phyloP scores from a whole-genome alignment of 768 basidiomycete genomes.

The Leccinum aurantiacum region DNA sequence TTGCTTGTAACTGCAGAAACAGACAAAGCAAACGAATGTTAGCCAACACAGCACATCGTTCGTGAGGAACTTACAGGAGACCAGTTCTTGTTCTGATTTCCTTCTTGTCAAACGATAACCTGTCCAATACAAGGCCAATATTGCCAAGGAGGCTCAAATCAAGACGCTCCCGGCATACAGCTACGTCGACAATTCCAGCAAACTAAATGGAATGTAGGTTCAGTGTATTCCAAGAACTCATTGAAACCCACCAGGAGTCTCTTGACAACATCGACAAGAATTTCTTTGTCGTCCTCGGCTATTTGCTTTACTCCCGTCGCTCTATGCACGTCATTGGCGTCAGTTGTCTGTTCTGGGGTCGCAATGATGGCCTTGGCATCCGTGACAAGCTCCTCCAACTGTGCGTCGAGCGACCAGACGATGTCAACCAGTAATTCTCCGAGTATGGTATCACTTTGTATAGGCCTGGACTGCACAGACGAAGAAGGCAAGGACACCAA shows the following conservation, averaged over 20 bases:
- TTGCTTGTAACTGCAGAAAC: slow-evolving; percentile 79
- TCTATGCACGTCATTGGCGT: slow-evolving; percentile 25
- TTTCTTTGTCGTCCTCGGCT: slow-evolving; percentile 64
- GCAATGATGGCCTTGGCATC: slow-evolving; percentile 51
- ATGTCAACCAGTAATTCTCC: slow-evolving; percentile 76
- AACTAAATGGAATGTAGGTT: slow-evolving; percentile 41
- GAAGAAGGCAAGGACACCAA: slow-evolving; percentile 66
- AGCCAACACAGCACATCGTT: neutral
- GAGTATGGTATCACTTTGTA: slow-evolving; percentile 46
- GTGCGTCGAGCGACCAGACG: slow-evolving; percentile 77
- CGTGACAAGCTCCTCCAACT: slow-evolving; percentile 66
- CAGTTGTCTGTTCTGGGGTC: slow-evolving; percentile 25
- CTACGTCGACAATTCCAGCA: slow-evolving; percentile 53
- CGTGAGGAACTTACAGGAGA: slow-evolving; percentile 60
- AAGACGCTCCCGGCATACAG: slow-evolving; percentile 71
- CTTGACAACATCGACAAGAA: slow-evolving; percentile 56
- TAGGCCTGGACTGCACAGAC: slow-evolving; percentile 37
- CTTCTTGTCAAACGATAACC: slow-evolving; percentile 67
- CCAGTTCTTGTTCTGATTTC: slow-evolving; percentile 79
- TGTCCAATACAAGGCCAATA: slow-evolving; percentile 70
- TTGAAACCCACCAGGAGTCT: slow-evolving; percentile 50
- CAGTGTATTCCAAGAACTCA: neutral
- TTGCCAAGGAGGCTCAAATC: slow-evolving; percentile 63
- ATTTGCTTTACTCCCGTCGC: slow-evolving; percentile 48
- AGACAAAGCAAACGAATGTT: slow-evolving; percentile 2